Evolutionary conservation across 148 eudicot genomes (phyloP).

Genomic region (Amaranthus cruentus): DNA sequence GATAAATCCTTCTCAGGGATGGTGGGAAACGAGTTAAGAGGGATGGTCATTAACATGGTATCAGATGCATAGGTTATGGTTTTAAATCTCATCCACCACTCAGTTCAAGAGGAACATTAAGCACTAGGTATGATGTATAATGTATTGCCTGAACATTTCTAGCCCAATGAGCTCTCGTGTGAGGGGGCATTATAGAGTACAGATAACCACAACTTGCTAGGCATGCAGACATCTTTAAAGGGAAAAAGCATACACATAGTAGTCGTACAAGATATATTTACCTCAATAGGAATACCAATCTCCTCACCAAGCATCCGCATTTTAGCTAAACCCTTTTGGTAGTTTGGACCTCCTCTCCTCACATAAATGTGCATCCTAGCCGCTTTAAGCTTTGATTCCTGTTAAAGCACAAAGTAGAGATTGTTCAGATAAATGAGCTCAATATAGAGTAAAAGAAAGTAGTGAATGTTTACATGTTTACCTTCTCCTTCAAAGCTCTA

Average conservation of each 20-base stretch:
- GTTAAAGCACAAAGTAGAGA: background rate
- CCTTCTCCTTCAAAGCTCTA: conserved; percentile 52
- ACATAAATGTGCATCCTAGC: conserved; percentile 89
- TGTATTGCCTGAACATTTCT: background rate
- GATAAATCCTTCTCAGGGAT: too few relatives aligned
- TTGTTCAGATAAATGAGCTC: background rate
- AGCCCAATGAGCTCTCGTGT: too few relatives aligned
- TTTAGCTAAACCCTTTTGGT: conserved; percentile 91
- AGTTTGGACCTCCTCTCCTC: conserved; percentile 98
- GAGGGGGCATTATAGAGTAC: too few relatives aligned
- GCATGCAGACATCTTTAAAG: too few relatives aligned
- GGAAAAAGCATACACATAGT: background rate
- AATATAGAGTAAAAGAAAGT: background rate
- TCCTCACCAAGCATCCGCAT: conserved; percentile 89
- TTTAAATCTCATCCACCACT: too few relatives aligned
- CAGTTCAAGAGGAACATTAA: too few relatives aligned
- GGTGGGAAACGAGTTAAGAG: too few relatives aligned
- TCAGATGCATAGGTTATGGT: too few relatives aligned
- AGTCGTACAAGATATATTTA: conserved; percentile 16
- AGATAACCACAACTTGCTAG: too few relatives aligned
- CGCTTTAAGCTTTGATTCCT: conserved; percentile 85
- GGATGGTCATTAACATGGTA: too few relatives aligned
- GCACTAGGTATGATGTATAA: too few relatives aligned
- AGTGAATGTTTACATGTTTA: background rate
- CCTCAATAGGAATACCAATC: conserved; percentile 97